phyloP scores from a whole-genome alignment of 140 eudicot genomes.

The Ambrosia hybrid region DNA sequence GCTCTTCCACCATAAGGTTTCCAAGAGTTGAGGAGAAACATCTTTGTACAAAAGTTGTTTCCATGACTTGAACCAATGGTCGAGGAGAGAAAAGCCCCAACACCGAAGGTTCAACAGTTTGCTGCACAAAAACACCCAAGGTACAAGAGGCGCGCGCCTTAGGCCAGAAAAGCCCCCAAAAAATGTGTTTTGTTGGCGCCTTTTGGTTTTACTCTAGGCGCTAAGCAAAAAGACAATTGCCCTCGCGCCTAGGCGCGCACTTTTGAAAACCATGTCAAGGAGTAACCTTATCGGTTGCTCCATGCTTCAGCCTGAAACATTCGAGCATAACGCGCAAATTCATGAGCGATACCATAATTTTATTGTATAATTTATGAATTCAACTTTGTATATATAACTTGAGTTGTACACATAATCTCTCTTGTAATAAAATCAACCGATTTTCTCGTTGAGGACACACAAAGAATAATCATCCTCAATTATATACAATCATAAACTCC shows the following conservation, averaged over 20 bases:
- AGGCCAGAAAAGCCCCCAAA: no score
- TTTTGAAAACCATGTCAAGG: not conserved
- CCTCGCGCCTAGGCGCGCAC: no score
- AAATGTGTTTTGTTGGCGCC: no score
- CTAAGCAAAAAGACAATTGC: no score
- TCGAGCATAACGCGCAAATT: not conserved
- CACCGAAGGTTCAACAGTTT: no score
- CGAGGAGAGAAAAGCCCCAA: not conserved
- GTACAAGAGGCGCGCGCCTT: no score
- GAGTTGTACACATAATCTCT: not conserved
- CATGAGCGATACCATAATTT: not conserved
- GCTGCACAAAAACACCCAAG: no score
- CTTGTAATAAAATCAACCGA: not conserved
- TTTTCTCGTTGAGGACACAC: not conserved
- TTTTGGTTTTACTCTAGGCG: no score
- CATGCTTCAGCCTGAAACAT: constrained; percentile 34
- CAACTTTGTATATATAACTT: not conserved
- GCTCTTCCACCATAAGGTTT: constrained; percentile 15
- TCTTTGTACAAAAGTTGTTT: constrained; percentile 11
- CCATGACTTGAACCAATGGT: constrained; percentile 32
- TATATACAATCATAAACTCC: constrained; percentile 3
- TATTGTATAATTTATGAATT: not conserved
- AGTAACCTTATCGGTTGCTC: constrained; percentile 35
- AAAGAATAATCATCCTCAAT: not conserved
- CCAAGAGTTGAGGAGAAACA: constrained; percentile 4